phyloP scores from a whole-genome alignment of 129 eudicot species.

The Tanacetum coccineum region DNA sequence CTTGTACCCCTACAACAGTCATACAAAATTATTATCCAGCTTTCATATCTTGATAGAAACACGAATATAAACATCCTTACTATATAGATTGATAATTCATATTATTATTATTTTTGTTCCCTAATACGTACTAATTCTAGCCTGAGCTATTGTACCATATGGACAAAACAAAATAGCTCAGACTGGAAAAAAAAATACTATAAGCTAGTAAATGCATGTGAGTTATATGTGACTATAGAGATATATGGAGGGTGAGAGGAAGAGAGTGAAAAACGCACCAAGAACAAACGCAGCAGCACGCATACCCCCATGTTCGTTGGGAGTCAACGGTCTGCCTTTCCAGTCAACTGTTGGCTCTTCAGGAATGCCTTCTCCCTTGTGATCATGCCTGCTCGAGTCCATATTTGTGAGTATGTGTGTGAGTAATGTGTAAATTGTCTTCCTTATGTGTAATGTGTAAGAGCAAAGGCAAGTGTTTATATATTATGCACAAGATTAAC shows the following conservation, averaged over 20 bases:
- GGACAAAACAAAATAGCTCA: not conserved
- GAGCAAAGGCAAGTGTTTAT: not conserved
- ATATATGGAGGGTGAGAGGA: too few species aligned
- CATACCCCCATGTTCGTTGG: conserved; percentile 78
- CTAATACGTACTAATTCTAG: too few species aligned
- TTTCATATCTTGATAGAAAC: too few species aligned
- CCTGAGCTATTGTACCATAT: too few species aligned
- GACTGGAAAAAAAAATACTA: not conserved
- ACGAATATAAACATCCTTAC: not conserved
- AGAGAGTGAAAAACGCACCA: conserved; percentile 36
- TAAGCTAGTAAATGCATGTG: conserved; percentile 4
- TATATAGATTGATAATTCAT: not conserved
- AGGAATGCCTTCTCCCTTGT: conserved; percentile 27
- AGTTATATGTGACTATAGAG: conserved; percentile 9
- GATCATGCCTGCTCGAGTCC: conserved; percentile 19
- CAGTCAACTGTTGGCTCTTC: conserved; percentile 64
- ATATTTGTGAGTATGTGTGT: conserved; percentile 17
- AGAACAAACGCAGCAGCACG: conserved; percentile 89
- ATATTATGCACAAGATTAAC: conserved; percentile 21
- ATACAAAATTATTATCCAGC: too few species aligned
- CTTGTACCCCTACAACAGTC: conserved; percentile 68
- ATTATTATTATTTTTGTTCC: too few species aligned
- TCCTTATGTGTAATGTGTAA: not conserved
- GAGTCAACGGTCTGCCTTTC: conserved; percentile 80
- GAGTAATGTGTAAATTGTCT: too few species aligned